Percentiles rank a stretch among this genome's conserved stretches.
Conservation (phyloP, 2,329 filamentous ascomycete genomes). For the Aspergillus sp. region DNA sequence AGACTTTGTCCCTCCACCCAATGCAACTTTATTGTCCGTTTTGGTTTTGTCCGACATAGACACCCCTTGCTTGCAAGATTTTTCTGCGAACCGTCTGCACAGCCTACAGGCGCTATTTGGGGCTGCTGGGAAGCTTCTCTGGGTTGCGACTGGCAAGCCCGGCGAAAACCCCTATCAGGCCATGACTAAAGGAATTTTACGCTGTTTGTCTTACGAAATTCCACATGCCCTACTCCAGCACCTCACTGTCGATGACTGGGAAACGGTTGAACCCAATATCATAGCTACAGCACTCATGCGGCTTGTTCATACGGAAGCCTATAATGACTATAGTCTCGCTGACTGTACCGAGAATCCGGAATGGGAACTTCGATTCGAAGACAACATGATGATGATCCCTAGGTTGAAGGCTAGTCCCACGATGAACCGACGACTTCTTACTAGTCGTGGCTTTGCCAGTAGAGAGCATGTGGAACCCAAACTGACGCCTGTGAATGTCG, state of each 20-base stretch:
- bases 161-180: background rate
- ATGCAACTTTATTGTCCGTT: background rate
- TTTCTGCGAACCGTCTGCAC: background rate
- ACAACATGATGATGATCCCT: conserved; percentile 3
- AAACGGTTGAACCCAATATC: background rate
- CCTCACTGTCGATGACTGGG: background rate
- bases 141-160: background rate
- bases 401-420: background rate
- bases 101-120: background rate
- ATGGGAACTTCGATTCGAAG: conserved; percentile 4
- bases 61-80: background rate
- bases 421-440: conserved; percentile 3
- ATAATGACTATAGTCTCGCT: background rate
- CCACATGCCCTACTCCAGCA: conserved; percentile 4
- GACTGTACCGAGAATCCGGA: background rate
- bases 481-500: background rate
- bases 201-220: background rate
- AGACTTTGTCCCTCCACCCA: background rate
- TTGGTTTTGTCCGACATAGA: conserved; percentile 5
- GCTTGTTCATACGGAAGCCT: background rate
- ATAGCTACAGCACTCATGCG: conserved; percentile 4
- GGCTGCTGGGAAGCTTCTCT: background rate
- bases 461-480: background rate
- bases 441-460: background rate
- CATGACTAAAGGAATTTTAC: conserved; percentile 11